These are phyloP conservation scores for Azolla pinnata DNA, from an alignment of 75 land plant species.

Conservation along the genomic window DNA sequence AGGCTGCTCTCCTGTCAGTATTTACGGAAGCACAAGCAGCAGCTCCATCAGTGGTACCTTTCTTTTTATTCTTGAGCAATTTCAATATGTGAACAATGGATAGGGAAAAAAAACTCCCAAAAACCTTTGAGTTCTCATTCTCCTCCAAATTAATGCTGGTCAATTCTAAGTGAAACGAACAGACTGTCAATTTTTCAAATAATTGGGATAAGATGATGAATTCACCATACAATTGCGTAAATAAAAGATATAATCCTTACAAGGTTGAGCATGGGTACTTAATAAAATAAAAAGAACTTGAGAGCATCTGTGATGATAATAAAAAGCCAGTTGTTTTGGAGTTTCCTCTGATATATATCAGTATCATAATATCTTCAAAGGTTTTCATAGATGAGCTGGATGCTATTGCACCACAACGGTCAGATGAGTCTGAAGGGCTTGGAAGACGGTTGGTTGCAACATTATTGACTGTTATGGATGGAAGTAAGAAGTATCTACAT, in stretches of 20 bases:
- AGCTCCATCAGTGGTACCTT: constrained; percentile 84
- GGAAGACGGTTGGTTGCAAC: constrained; percentile 85
- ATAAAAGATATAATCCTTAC: no score
- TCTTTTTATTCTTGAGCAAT: no score
- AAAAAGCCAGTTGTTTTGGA: neutral
- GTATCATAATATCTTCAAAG: constrained; percentile 24
- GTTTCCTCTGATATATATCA: constrained; percentile 1
- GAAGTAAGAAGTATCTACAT: constrained; percentile 27
- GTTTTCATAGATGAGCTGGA: constrained; percentile 98
- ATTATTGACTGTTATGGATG: constrained; percentile 84
- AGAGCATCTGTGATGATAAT: neutral
- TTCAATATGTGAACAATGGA: no score
- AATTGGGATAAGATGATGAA: no score
- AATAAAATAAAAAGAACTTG: no score
- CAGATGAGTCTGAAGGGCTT: constrained; percentile 76
- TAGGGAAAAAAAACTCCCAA: no score
- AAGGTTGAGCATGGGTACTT: no score
- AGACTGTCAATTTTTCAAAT: no score
- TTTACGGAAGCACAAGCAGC: constrained; percentile 53
- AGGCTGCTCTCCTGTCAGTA: constrained; percentile 59
- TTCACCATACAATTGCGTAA: no score
- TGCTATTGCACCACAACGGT: constrained; percentile 87
- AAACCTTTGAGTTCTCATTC: no score
- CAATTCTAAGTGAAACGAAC: no score
- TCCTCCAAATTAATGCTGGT: no score